phyloP scores from a whole-genome alignment of 176 grass and related monocot genomes.

The Coix lacrymajobi region DNA sequence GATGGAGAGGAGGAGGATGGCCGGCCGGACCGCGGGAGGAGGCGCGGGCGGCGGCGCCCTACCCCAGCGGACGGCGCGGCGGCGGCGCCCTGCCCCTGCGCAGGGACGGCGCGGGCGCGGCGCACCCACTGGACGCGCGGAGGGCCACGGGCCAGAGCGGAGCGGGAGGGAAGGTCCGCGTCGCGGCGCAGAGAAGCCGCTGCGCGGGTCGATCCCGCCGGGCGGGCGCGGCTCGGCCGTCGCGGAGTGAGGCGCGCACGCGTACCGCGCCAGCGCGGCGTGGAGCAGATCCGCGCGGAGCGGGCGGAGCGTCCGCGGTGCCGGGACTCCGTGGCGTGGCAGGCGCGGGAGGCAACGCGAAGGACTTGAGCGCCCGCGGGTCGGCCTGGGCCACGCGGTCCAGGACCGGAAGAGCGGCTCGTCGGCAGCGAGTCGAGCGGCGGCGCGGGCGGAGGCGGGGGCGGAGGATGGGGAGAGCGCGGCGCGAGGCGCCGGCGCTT shows the following conservation, averaged over 20 bases:
- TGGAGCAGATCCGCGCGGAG: conserved; percentile 56
- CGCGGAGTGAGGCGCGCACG: not conserved
- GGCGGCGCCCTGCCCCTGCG: not conserved
- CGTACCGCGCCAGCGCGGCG: conserved; percentile 48
- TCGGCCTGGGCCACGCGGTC: conserved; percentile 47
- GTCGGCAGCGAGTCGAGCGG: conserved; percentile 42
- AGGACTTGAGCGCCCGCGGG: conserved; percentile 62
- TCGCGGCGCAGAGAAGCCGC: conserved; percentile 50
- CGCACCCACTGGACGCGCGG: conserved; percentile 42
- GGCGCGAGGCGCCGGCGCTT: too few relatives aligned
- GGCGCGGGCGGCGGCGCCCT: too few relatives aligned
- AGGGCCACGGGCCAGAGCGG: conserved; percentile 63
- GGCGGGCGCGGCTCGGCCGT: conserved; percentile 9
- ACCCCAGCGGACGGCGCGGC: too few relatives aligned
- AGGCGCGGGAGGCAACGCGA: conserved; percentile 67
- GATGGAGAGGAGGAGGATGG: conserved; percentile 20
- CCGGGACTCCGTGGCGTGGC: conserved; percentile 57
- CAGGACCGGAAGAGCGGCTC: conserved; percentile 66
- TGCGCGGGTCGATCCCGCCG: conserved; percentile 28
- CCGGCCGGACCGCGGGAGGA: too few relatives aligned
- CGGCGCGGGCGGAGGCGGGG: not conserved
- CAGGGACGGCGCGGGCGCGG: conserved; percentile 9
- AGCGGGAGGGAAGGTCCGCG: conserved; percentile 54
- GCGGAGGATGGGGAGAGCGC: too few relatives aligned
- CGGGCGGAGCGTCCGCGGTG: conserved; percentile 71